A percentile compares a stretch with the other conserved stretches of the same genome.
phyloP scores from a whole-genome alignment of 805 yeast genomes.

The Metschnikowia matae region DNA sequence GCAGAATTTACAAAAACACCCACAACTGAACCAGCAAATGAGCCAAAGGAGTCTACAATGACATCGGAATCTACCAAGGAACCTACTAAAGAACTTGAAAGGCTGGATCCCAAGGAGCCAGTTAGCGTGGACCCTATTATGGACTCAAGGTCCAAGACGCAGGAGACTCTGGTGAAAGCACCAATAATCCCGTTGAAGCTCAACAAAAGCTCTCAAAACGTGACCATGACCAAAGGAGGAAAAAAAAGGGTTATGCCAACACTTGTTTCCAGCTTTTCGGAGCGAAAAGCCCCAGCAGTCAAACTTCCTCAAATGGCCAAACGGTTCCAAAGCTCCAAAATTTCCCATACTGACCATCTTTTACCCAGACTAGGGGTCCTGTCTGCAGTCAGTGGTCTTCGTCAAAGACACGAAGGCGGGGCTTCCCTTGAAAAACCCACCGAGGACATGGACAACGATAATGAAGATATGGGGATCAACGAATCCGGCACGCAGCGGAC shows the following conservation, averaged over 20 bases:
- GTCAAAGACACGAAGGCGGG: slow-evolving; percentile 8
- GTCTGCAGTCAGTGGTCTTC: slow-evolving; percentile 54
- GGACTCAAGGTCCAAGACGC: background rate
- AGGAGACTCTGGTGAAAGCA: background rate
- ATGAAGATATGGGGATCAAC: slow-evolving; percentile 45
- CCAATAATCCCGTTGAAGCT: background rate
- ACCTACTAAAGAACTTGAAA: too few relatives aligned
- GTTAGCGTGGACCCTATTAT: too few relatives aligned
- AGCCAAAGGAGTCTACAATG: too few relatives aligned
- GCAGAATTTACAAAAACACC: too few relatives aligned
- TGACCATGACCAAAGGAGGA: slow-evolving; percentile 70
- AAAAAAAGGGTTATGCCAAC: slow-evolving; percentile 73
- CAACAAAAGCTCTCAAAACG: slow-evolving; percentile 33
- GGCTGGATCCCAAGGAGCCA: too few relatives aligned
- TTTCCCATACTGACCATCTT: slow-evolving; percentile 45
- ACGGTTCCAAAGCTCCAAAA: slow-evolving; percentile 16
- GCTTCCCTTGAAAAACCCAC: slow-evolving; percentile 12
- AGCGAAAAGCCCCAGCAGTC: slow-evolving; percentile 7
- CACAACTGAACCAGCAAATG: too few relatives aligned
- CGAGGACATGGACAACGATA: slow-evolving; percentile 41
- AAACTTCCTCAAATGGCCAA: background rate
- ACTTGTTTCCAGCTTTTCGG: slow-evolving; percentile 47
- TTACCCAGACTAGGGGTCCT: slow-evolving; percentile 64
- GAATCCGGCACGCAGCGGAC: slow-evolving; percentile 17
- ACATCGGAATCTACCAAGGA: too few relatives aligned